Evolutionary conservation across 2,329 filamentous ascomycete species (phyloP).

Genomic region (Dissoconium aciculare): DNA sequence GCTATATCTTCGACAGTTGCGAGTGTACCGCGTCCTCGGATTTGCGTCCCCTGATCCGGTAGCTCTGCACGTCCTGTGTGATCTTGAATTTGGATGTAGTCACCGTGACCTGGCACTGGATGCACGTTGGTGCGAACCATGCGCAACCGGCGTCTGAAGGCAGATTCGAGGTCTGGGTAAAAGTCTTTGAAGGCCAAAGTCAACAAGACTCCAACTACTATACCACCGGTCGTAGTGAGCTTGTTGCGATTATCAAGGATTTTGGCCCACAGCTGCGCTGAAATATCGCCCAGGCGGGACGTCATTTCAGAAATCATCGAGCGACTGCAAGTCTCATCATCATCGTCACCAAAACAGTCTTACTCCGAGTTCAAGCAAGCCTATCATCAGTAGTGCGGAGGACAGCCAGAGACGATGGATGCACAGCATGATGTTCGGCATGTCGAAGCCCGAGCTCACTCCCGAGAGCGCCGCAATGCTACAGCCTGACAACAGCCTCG

Average conservation of each 20-base stretch:
- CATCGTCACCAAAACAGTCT: no score
- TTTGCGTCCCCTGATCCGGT: background rate
- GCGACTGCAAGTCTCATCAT: no score
- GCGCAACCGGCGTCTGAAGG: slow-evolving; percentile 37
- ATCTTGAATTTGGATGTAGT: slow-evolving; percentile 20
- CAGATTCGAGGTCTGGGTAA: slow-evolving; percentile 56
- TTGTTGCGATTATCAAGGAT: slow-evolving; percentile 22
- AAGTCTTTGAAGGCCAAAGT: slow-evolving; percentile 68
- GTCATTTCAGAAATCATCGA: no score
- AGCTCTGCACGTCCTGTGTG: slow-evolving; percentile 11
- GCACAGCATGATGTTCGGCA: no score
- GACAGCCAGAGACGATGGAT: no score
- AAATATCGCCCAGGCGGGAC: slow-evolving; percentile 13
- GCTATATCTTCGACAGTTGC: slow-evolving; percentile 34
- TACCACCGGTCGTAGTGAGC: slow-evolving; percentile 30
- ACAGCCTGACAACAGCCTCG: background rate
- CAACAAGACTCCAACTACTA: slow-evolving; percentile 60
- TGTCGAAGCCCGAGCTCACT: slow-evolving; percentile 5
- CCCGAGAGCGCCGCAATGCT: slow-evolving; percentile 7
- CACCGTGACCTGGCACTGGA: slow-evolving; percentile 15
- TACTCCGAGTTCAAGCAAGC: no score
- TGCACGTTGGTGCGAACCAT: slow-evolving; percentile 14
- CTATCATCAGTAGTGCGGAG: no score
- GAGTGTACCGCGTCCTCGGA: background rate
- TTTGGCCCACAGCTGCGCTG: slow-evolving; percentile 17